Conservation (phyloP, 2,329 filamentous ascomycete genomes). For the Aspergillus caelatus region DNA sequence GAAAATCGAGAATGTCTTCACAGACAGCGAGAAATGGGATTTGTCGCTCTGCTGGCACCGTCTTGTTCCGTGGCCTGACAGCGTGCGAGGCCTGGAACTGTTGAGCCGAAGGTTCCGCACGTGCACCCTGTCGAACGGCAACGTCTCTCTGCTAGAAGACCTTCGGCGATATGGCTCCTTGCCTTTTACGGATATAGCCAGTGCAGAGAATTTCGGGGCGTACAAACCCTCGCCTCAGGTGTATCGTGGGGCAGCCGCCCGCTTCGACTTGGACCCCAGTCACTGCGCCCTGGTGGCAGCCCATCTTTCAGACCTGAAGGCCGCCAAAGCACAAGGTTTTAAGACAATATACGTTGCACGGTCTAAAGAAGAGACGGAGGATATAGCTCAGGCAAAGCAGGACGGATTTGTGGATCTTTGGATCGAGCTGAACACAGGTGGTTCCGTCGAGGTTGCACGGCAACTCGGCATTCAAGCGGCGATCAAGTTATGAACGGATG, state of each 20-base stretch:
- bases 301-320: constrained; percentile 70
- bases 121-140: constrained; percentile 75
- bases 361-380: constrained; percentile 64
- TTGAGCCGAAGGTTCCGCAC: constrained; percentile 63
- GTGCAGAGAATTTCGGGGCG: constrained; percentile 69
- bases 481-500: not conserved
- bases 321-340: constrained; percentile 66
- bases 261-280: constrained; percentile 58
- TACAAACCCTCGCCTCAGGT: constrained; percentile 74
- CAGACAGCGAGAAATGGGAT: constrained; percentile 62
- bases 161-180: constrained; percentile 62
- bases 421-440: constrained; percentile 56
- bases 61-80: constrained; percentile 70
- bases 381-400: constrained; percentile 55
- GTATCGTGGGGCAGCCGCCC: constrained; percentile 68
- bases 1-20: constrained; percentile 62
- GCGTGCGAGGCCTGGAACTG: constrained; percentile 55
- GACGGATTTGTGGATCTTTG: constrained; percentile 68
- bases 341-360: constrained; percentile 76
- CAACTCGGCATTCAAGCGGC: constrained; percentile 43
- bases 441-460: constrained; percentile 55
- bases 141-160: constrained; percentile 66
- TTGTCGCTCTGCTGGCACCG: constrained; percentile 71
- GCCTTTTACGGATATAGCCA: constrained; percentile 65
- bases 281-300: constrained; percentile 79